Evolutionary conservation across 1,284 basidiomycete genomes (phyloP), one percentile per base, ranked within the genome.

Genomic region (Paramarasmius palmivorus): DNA sequence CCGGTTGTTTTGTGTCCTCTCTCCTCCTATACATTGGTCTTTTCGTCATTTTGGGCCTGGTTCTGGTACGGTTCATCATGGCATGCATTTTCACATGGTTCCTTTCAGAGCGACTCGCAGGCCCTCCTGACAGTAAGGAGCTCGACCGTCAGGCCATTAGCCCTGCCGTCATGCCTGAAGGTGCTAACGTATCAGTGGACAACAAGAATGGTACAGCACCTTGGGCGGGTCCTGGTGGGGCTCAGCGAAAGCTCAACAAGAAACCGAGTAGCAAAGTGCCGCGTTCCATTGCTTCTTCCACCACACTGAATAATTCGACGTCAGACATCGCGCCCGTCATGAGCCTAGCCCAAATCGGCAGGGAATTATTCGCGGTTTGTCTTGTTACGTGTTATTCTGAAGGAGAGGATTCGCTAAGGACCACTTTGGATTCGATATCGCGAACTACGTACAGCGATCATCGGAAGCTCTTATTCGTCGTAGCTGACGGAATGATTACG

Each of bases 401-500:
- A 72, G 95, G 94, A 52, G 90, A 93, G 68, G 94, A 95, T 38
- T 94, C 93, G 1, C 79, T 99, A 61, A 81, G 92, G 47, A 91
- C 88, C 2, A 99, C 97, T 0, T 81, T 98, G 54, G 95, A 98
- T 68, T 92, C 93, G 5, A 94, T 99, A 54, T 92, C 94, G 0
- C 74, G 74, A 39, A 98, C 95, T 0, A 88, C 84, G 3, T 99
- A 98, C 71, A 92, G 93, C 7, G 95, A 98, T 71, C 77, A 83
- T 36, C 81, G 95, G 53, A 99, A 99, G 70, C 78, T 99, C 19
- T 72, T 99, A 38, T 97, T 98, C 68, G 79, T 99, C 53, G 89
- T 99, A 7, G 96, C 95, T 35, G 97, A 99, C 70, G 97, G 97
- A 4, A 98, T 99, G 93, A 95, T 99, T 60, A 99, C 96, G 0